Base-by-base conservation (phyloP, 352 stramenopile genomes). In the Globisporangium spiculum region DNA sequence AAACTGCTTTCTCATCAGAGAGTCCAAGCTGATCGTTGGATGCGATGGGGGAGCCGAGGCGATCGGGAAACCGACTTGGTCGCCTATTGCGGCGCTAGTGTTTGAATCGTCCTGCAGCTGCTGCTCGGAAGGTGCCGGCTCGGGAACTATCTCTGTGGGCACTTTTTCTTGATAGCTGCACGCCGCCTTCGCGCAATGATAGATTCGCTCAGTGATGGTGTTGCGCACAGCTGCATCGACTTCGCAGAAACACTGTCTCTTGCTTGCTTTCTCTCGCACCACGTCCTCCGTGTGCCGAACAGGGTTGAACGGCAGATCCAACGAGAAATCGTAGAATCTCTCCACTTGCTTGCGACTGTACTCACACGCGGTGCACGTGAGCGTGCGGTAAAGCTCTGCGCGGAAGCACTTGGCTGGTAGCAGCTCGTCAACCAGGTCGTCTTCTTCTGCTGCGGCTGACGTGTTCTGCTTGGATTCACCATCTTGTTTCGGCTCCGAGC, bases 251-350 rank as follows among this genome's bases (percentile, higher is more conserved):
- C 86, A 94, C 46, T 83, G 81, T 27, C 72, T 77, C 60, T 79
- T 82, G 65, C 12, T 18, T 1, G 50, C 57, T 38, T 63, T 73
- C 66, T 69, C 67, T 4, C 48, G 27, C 27, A 34, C 27, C 54
- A 44, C 38, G 20, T 66, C 66, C 3, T 66, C 58, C 6, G 18
- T 53, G 36, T 73, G 66, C 38, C 61, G 65, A 56, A 64, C 50
- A n/a, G 67, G 58, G 48, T 72, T 63, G 61, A 84, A 80, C 24
- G 89, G 87, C 14, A 96, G 63, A 73, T 96, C 89, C 18, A 96
- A 69, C 3, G 89, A 95, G 65, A 96, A 93, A 60, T 96, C 87
- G 61, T 93, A 93, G 66, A 95, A 96, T 41, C 79, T 85, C 67
- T 96, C 89, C 8, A 86, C 71, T 63, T 93, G 77, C 60, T 88